Base-by-base conservation (phyloP, 1,139 yeast species). In the Starmera stellimalicola region DNA sequence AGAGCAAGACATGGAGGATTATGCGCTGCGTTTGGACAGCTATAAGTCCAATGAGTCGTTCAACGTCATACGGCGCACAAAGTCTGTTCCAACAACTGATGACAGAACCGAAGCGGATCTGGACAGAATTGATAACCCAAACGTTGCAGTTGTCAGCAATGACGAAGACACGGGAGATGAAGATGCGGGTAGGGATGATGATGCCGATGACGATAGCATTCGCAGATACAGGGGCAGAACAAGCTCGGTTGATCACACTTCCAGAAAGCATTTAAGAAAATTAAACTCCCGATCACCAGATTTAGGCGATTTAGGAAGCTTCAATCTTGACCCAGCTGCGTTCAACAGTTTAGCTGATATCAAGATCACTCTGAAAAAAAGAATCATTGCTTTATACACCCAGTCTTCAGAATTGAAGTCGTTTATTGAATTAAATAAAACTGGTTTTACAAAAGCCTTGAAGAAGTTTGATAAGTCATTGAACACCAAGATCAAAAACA, bases 401-500 rank as follows among this genome's bases (percentile, higher is more conserved):
- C 65, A 74, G 17, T 62, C 87, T 25, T 77, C 87, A n/a, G 96
- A 88, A 55, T 67, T 88, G 46, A 77, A 81, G 49, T 82, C 94
- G 10, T 88, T 63, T 53, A 67, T 82, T 34, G 94, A 85, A 50
- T 65, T 88, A 46, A 88, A 88, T 63, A 70, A 70, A 44, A 83
- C 94, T 23, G 97, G 96, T 6, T 84, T 88, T 58, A 71, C 82
- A 30, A 88, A 88, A 58, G 88, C 87, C 32, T 67, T 87, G 45
- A 88, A 88, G 54, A 88, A 88, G 60, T 88, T 83, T 54, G 95
- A 88, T 58, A 88, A 88, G 54, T 77, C 83, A 15, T 64, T 87
- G 47, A 70, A 71, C 41, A 73, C 82, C 30, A 56, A 70, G 26
- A 61, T 83, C 37, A 77, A 77, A 47, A 57, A 60, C 16, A 66